Conservation (phyloP, 73 alveolate genomes). For the Paramecium pentaurelia region DNA sequence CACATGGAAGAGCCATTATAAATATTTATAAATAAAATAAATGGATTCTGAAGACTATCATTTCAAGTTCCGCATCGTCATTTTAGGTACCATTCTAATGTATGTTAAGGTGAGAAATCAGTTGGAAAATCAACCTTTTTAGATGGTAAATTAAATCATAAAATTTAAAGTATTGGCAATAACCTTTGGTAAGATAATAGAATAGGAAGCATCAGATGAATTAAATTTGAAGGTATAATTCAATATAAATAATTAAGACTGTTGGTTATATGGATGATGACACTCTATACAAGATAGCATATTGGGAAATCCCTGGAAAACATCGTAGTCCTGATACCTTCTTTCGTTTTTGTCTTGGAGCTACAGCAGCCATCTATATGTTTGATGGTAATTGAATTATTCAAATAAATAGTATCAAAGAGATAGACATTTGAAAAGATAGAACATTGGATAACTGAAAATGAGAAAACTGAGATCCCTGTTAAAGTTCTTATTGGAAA, state of each 20-base stretch:
- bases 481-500: conserved; percentile 91
- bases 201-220: conserved; percentile 92
- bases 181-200: conserved; percentile 91
- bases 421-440: conserved; percentile 93
- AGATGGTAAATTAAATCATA: conserved; percentile 94
- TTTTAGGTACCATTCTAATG: conserved; percentile 49
- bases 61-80: conserved; percentile 79
- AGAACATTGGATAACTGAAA: conserved; percentile 91
- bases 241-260: background rate
- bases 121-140: conserved; percentile 96
- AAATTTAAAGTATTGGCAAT: conserved; percentile 91
- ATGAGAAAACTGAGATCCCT: conserved; percentile 93
- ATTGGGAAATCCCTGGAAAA: conserved; percentile 98
- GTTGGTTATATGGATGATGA: conserved; percentile 82
- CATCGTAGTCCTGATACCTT: conserved; percentile 92
- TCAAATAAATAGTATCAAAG: conserved; percentile 71
- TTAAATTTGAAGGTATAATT: conserved; percentile 74
- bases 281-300: conserved; percentile 79
- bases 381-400: conserved; percentile 72
- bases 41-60: conserved; percentile 87
- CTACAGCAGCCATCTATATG: conserved; percentile 93
- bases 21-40: background rate
- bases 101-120: conserved; percentile 85
- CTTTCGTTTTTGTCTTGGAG: conserved; percentile 93
- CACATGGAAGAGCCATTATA: background rate